phyloP scores from a whole-genome alignment of 306 rosid genomes.

The Quercus parvula region DNA sequence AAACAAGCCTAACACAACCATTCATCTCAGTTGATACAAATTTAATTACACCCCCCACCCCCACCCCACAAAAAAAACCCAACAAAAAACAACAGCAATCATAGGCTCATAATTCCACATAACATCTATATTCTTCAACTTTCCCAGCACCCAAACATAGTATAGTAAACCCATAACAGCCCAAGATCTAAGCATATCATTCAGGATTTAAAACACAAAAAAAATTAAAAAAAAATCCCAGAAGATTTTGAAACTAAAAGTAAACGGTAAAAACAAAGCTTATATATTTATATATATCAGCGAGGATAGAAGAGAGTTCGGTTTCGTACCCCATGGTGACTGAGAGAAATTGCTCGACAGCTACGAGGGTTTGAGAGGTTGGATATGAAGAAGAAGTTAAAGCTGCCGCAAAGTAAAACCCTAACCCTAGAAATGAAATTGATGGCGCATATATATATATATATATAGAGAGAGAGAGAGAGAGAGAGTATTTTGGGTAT shows the following conservation, averaged over 20 bases:
- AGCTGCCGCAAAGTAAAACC: constrained; percentile 34
- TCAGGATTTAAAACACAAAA: not conserved
- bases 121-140: not conserved
- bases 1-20: not conserved
- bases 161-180: not conserved
- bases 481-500: not conserved
- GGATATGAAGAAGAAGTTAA: constrained; percentile 7
- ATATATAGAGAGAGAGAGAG: not conserved
- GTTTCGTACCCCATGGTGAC: constrained; percentile 50
- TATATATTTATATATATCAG: not conserved
- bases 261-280: not conserved
- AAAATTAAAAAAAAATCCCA: too few species aligned
- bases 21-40: not conserved
- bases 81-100: not conserved
- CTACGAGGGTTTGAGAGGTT: not conserved
- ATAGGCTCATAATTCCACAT: not conserved
- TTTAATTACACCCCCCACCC: not conserved
- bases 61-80: too few species aligned
- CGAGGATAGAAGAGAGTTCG: not conserved
- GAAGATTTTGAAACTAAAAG: not conserved
- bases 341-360: constrained; percentile 14
- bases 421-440: not conserved
- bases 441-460: not conserved
- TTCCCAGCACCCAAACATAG: not conserved
- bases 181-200: not conserved